These are phyloP conservation scores for Pythium aquatile DNA, from an alignment of 352 stramenopile species.

Conservation along the genomic window DNA sequence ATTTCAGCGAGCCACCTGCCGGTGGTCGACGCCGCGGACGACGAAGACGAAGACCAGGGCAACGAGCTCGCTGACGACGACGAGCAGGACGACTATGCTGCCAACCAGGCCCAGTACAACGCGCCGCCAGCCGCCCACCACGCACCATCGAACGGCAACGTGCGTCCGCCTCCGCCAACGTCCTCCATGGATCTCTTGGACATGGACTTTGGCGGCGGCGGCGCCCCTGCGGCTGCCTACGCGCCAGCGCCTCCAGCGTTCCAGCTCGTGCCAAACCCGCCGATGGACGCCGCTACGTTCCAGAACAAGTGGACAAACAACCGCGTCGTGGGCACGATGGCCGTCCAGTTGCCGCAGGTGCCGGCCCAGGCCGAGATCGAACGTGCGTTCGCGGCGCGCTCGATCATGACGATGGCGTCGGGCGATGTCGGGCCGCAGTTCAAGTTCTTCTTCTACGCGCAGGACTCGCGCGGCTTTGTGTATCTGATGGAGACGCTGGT, in stretches of 20 bases:
- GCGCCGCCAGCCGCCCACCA: slow-evolving; percentile 16
- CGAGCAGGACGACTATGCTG: slow-evolving; percentile 36
- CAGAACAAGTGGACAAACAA: slow-evolving; percentile 70
- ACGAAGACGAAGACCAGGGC: slow-evolving; percentile 51
- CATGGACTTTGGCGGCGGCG: slow-evolving; percentile 65
- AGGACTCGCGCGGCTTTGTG: slow-evolving; percentile 56
- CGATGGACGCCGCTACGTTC: slow-evolving; percentile 75
- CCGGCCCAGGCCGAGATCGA: slow-evolving; percentile 66
- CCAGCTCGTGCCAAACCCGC: slow-evolving; percentile 53
- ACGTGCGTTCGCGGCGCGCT: slow-evolving; percentile 47
- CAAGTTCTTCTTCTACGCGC: slow-evolving; percentile 87
- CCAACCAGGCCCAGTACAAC: slow-evolving; percentile 45
- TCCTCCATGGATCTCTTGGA: slow-evolving; percentile 64
- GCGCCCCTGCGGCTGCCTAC: slow-evolving; percentile 14
- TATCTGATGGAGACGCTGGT: slow-evolving; percentile 76
- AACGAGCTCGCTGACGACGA: slow-evolving; percentile 34
- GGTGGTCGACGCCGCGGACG: slow-evolving; percentile 40
- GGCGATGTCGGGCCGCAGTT: slow-evolving; percentile 76
- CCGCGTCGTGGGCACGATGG: slow-evolving; percentile 61
- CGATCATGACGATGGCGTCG: slow-evolving; percentile 79
- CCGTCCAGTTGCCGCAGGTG: slow-evolving; percentile 57
- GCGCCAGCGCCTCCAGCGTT: slow-evolving; percentile 33
- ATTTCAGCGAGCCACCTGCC: slow-evolving; percentile 78
- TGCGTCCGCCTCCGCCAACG: slow-evolving; percentile 9
- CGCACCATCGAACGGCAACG: slow-evolving; percentile 7